Base-by-base conservation (phyloP, 768 basidiomycete genomes). In the Boletus rufocinnamomeus region DNA sequence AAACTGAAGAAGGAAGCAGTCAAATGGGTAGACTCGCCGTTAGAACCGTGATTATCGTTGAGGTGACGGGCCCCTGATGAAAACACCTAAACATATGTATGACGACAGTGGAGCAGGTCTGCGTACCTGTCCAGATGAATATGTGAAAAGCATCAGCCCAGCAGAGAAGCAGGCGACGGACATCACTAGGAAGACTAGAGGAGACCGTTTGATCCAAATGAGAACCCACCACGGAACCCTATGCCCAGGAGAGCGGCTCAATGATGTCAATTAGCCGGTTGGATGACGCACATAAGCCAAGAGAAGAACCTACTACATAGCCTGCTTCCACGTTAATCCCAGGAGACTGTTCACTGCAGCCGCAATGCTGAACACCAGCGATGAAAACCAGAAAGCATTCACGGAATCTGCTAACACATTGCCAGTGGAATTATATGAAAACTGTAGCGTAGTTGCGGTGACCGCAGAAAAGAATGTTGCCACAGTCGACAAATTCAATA, bases 161-260 rank as follows among this genome's bases (percentile, higher is more conserved):
- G 88, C 80, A 1, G 88, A 91, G 73, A 93, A 93, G 72, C 87
- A 88, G 41, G 88, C 88, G 46, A 92, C 89, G 53, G 91, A 90
- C 70, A 92, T 79, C 58, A 92, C 89, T 47, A 92, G 82, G 75
- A 92, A 91, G 60, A 91, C 87, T 35, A 93, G 78, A 16, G 90
- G 90, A 6, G 89, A 89, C 37, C 89, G 79, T 69, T 91, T 92
- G 75, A 92, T 92, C 90, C 89, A 93, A 63, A 92, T 91, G 43
- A 82, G 69, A 25, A 83, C 80, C 81, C 81, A 82, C 81, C 81
- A 82, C 10, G 81, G 81, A 50, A 83, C 81, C 60, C 81, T 78
- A 62, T 82, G 78, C 53, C 81, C 79, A 53, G 81, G 81, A 7
- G 82, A 83, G 35, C 81, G 82, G 58, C 80, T 82, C 54, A 11